Conservation (phyloP, 1,284 basidiomycete species). For the Ustilago esculenta region DNA sequence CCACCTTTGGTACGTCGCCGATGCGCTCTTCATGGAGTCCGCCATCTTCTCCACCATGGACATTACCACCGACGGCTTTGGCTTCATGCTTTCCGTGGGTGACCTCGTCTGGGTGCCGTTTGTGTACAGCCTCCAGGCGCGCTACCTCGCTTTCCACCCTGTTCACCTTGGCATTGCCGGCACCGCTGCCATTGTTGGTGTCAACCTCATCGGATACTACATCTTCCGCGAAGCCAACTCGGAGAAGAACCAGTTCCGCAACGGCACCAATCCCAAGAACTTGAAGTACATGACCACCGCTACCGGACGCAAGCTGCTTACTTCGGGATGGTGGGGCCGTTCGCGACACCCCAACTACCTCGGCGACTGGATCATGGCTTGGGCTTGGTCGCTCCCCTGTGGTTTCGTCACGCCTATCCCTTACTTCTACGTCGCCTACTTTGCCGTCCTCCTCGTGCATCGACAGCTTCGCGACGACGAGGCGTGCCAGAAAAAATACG, state of each 20-base stretch:
- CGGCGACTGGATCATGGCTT: constrained; percentile 87
- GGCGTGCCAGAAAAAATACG: constrained; percentile 78
- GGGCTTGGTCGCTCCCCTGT: constrained; percentile 92
- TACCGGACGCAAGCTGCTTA: constrained; percentile 88
- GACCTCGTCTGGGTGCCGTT: constrained; percentile 96
- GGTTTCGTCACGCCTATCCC: constrained; percentile 91
- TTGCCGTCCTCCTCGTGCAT: constrained; percentile 88
- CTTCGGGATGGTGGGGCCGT: constrained; percentile 95
- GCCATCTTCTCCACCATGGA: constrained; percentile 96
- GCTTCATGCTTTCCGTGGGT: constrained; percentile 96
- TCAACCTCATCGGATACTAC: constrained; percentile 84
- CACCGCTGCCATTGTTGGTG: constrained; percentile 74
- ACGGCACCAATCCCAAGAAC: constrained; percentile 92
- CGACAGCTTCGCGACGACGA: constrained; percentile 91
- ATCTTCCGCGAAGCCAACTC: constrained; percentile 89
- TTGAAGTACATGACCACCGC: constrained; percentile 84
- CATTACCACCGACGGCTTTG: constrained; percentile 96
- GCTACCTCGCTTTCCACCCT: constrained; percentile 88
- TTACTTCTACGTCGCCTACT: constrained; percentile 92
- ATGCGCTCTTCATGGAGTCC: constrained; percentile 70
- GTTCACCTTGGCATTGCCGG: constrained; percentile 79
- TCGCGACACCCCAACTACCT: constrained; percentile 82
- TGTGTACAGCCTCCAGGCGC: constrained; percentile 90
- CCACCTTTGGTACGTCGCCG: constrained; percentile 86
- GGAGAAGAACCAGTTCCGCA: constrained; percentile 96